Evolutionary conservation across 1,139 yeast species (phyloP).

Genomic region (Yamadazyma buinensis): DNA sequence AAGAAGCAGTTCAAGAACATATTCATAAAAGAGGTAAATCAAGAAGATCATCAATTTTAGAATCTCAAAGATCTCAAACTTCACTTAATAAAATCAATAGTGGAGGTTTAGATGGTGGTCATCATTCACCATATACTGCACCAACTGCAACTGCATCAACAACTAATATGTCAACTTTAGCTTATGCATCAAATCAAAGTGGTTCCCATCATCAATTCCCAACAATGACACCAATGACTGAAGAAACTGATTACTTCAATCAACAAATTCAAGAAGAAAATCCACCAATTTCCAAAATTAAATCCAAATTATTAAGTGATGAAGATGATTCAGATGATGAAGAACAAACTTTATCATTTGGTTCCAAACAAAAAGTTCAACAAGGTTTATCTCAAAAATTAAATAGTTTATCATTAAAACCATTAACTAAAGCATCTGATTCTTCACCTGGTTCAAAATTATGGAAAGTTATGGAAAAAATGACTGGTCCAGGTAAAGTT

Average conservation of each 20-base stretch:
- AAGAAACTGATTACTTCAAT: conserved; percentile 45
- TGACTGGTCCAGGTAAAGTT: conserved; percentile 81
- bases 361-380: conserved; percentile 50
- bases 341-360: conserved; percentile 53
- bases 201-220: conserved; percentile 53
- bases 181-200: conserved; percentile 33
- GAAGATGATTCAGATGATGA: conserved; percentile 42
- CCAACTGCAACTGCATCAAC: conserved; percentile 66
- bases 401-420: conserved; percentile 35
- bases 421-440: conserved; percentile 27
- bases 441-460: conserved; percentile 50
- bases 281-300: conserved; percentile 11
- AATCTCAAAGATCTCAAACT: conserved; percentile 30
- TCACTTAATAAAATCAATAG: conserved; percentile 18
- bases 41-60: conserved; percentile 36
- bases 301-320: conserved; percentile 12
- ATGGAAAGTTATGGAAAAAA: conserved; percentile 82
- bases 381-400: conserved; percentile 44
- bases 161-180: conserved; percentile 54
- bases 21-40: conserved; percentile 31
- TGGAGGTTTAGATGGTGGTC: conserved; percentile 15
- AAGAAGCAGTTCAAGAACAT: conserved; percentile 45
- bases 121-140: conserved; percentile 70
- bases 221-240: conserved; percentile 49
- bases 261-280: conserved; percentile 17